Conservation (phyloP, 306 rosid genomes). For the Psophocarpus tetragonolobus region DNA sequence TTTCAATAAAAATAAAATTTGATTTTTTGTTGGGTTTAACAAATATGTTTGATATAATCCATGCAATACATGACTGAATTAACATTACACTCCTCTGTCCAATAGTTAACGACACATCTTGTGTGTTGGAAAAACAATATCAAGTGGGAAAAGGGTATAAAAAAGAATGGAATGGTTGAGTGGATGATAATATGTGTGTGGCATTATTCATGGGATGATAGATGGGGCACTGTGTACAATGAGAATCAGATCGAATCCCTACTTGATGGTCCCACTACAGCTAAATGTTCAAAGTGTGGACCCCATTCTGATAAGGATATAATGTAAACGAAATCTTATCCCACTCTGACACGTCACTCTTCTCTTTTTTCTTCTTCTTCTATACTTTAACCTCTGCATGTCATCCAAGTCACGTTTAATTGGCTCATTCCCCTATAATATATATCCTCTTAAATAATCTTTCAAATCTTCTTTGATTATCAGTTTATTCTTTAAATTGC, state of each 20-base stretch:
- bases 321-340: slow-evolving; percentile 32
- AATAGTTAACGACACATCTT: too few species aligned
- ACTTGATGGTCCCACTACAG: slow-evolving; percentile 25
- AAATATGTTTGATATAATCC: too few species aligned
- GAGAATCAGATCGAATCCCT: background rate
- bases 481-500: too few species aligned
- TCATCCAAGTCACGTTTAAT: background rate
- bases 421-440: too few species aligned
- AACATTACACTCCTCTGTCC: too few species aligned
- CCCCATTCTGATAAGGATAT: slow-evolving; percentile 29
- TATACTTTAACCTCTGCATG: background rate
- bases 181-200: too few species aligned
- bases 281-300: slow-evolving; percentile 27
- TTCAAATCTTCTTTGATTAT: too few species aligned
- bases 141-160: background rate
- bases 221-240: slow-evolving; percentile 15
- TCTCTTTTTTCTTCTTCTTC: too few species aligned
- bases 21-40: too few species aligned
- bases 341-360: background rate
- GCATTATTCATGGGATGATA: background rate
- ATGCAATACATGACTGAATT: too few species aligned
- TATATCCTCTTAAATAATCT: too few species aligned
- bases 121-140: slow-evolving; percentile 15
- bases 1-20: too few species aligned
- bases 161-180: background rate